Evolutionary conservation across 2,329 filamentous ascomycete species (phyloP).

Genomic region (Talaromyces sp.): DNA sequence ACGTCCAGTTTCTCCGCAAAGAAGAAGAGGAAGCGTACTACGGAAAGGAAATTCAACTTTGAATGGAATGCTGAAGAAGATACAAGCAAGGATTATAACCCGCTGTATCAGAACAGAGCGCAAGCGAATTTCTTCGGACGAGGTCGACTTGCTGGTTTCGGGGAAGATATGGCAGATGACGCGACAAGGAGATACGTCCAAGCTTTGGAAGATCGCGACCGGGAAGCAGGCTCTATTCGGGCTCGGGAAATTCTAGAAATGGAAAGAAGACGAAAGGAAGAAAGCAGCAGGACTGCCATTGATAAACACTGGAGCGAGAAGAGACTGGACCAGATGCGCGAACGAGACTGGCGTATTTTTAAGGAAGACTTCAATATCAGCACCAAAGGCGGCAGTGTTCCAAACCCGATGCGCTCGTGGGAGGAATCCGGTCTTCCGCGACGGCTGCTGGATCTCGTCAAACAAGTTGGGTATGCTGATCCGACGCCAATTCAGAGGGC

Average conservation of each 20-base stretch:
- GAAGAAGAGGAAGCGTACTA: conserved; percentile 90
- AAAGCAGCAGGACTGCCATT: conserved; percentile 65
- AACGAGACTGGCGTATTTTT: conserved; percentile 98
- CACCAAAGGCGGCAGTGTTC: conserved; percentile 85
- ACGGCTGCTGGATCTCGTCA: conserved; percentile 72
- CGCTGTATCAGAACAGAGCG: conserved; percentile 65
- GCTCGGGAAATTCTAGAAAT: conserved; percentile 79
- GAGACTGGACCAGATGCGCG: conserved; percentile 84
- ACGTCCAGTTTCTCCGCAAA: conserved; percentile 90
- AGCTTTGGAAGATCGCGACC: conserved; percentile 68
- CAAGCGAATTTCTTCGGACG: conserved; percentile 66
- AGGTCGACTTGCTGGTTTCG: conserved; percentile 62
- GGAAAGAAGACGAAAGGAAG: conserved; percentile 70
- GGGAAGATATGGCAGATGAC: conserved; percentile 51
- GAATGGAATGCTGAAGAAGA: conserved; percentile 96
- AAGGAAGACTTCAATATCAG: conserved; percentile 98
- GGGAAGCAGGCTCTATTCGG: conserved; percentile 67
- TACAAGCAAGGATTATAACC: conserved; percentile 77
- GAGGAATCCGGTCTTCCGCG: conserved; percentile 74
- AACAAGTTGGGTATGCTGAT: conserved; percentile 82
- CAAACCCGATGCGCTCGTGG: conserved; percentile 96
- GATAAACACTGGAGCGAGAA: conserved; percentile 98
- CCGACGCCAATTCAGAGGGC: conserved; percentile 89
- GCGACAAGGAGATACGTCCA: conserved; percentile 56
- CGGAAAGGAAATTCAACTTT: conserved; percentile 97